Evolutionary conservation across 805 yeast species (phyloP).

Genomic region (Ogataea neopini): DNA sequence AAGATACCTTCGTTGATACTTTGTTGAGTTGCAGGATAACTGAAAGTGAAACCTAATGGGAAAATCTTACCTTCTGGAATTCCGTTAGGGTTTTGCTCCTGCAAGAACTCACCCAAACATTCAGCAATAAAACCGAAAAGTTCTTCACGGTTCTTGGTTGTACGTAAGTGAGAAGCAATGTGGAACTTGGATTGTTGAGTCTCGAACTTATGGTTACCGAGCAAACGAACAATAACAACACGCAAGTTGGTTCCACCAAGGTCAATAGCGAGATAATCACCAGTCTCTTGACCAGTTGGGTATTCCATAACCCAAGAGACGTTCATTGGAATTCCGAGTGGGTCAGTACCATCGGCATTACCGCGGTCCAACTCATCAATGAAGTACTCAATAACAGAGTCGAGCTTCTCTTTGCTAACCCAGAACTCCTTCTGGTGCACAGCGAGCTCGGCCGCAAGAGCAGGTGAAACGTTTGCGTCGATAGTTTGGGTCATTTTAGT

Average conservation of each 20-base stretch:
- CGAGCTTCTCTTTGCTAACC: slow-evolving; percentile 43
- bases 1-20: slow-evolving; percentile 84
- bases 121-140: slow-evolving; percentile 89
- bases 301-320: slow-evolving; percentile 61
- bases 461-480: slow-evolving; percentile 12
- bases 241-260: slow-evolving; percentile 65
- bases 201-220: slow-evolving; percentile 83
- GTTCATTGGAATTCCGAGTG: slow-evolving; percentile 57
- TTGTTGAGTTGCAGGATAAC: slow-evolving; percentile 85
- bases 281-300: slow-evolving; percentile 59
- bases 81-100: slow-evolving; percentile 70
- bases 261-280: slow-evolving; percentile 60
- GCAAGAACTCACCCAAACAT: slow-evolving; percentile 72
- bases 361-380: slow-evolving; percentile 55
- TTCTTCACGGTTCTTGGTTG: slow-evolving; percentile 69
- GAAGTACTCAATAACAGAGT: slow-evolving; percentile 49
- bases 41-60: slow-evolving; percentile 95
- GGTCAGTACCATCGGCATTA: slow-evolving; percentile 47
- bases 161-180: slow-evolving; percentile 77
- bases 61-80: slow-evolving; percentile 50
- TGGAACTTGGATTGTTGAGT: slow-evolving; percentile 87
- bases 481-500: slow-evolving; percentile 2
- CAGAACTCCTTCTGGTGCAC: slow-evolving; percentile 42
- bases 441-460: slow-evolving; percentile 38
- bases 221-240: slow-evolving; percentile 50